Conservation (phyloP, 306 rosid species). For the Begonia fuchsioides region DNA sequence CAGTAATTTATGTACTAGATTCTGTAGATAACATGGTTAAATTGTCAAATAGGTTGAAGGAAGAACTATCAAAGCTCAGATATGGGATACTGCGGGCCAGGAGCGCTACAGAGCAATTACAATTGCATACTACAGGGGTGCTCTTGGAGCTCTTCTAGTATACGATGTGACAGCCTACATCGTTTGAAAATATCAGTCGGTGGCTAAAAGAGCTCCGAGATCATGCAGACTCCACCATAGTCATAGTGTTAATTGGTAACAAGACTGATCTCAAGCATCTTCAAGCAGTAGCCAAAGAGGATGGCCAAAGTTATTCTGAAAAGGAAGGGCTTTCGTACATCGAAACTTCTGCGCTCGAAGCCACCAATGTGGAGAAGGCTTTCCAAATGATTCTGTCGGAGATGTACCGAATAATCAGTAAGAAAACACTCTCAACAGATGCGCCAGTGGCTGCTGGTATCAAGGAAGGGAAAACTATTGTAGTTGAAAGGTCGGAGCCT, state of each 20-base stretch:
- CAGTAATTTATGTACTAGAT: no score
- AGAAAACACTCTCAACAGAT: slow-evolving; percentile 5
- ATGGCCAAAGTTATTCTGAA: slow-evolving; percentile 61
- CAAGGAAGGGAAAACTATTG: slow-evolving; percentile 50
- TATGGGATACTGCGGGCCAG: slow-evolving; percentile 93
- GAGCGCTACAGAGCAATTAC: slow-evolving; percentile 19
- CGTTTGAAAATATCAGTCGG: no score
- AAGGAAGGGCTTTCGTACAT: slow-evolving; percentile 11
- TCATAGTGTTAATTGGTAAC: slow-evolving; percentile 68
- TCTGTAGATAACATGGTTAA: no score
- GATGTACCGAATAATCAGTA: no score
- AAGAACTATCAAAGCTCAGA: slow-evolving; percentile 71
- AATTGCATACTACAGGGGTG: no score
- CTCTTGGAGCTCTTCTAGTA: no score
- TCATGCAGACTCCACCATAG: slow-evolving; percentile 70
- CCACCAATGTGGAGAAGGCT: no score
- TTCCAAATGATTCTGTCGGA: no score
- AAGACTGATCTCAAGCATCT: slow-evolving; percentile 80
- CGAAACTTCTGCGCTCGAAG: no score
- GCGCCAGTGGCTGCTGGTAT: slow-evolving; percentile 26
- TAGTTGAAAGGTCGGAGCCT: slow-evolving; percentile 30
- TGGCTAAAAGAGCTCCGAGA: slow-evolving; percentile 89
- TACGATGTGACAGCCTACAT: no score
- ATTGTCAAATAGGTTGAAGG: slow-evolving; percentile 50
- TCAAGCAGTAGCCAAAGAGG: slow-evolving; percentile 65